These are phyloP conservation scores for Podaxis sp. DNA, from an alignment of 768 basidiomycete species.

Conservation along the genomic window DNA sequence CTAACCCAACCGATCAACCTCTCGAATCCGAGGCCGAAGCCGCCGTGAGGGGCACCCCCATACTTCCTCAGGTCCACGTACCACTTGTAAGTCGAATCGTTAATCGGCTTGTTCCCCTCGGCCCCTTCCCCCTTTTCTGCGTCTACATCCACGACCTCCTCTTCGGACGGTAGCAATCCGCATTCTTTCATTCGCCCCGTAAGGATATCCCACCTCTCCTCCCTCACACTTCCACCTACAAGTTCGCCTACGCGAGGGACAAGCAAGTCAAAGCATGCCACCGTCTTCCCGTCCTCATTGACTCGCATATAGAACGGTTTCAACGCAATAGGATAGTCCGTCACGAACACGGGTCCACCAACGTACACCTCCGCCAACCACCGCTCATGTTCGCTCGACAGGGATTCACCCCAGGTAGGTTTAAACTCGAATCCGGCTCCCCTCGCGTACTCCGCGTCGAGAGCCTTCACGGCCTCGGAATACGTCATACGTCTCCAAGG, in stretches of 20 bases:
- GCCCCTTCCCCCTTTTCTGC: not conserved
- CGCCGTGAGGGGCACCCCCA: conserved; percentile 90
- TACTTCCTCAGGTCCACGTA: conserved; percentile 83
- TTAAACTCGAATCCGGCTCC: conserved; percentile 49
- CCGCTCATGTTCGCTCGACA: conserved; percentile 92
- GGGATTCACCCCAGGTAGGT: conserved; percentile 65
- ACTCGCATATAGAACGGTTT: conserved; percentile 98
- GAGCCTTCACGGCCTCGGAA: conserved; percentile 64
- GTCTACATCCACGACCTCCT: conserved; percentile 24
- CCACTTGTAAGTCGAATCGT: conserved; percentile 46
- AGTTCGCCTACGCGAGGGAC: conserved; percentile 89
- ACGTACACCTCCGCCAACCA: conserved; percentile 77
- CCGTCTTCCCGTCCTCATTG: conserved; percentile 50
- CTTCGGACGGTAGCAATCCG: conserved; percentile 24
- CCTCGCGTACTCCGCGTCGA: conserved; percentile 37
- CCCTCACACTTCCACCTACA: conserved; percentile 87
- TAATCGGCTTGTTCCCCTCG: conserved; percentile 18
- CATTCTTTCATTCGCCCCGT: conserved; percentile 45
- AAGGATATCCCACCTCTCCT: conserved; percentile 64
- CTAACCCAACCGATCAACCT: conserved; percentile 84
- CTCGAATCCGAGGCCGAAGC: conserved; percentile 97
- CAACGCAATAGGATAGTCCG: conserved; percentile 76
- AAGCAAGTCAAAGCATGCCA: conserved; percentile 95
- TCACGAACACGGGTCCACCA: conserved; percentile 84
- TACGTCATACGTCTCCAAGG: conserved; percentile 81